Evolutionary conservation across 257 asterid species (phyloP).

Genomic region (Linaria vulgaris): DNA sequence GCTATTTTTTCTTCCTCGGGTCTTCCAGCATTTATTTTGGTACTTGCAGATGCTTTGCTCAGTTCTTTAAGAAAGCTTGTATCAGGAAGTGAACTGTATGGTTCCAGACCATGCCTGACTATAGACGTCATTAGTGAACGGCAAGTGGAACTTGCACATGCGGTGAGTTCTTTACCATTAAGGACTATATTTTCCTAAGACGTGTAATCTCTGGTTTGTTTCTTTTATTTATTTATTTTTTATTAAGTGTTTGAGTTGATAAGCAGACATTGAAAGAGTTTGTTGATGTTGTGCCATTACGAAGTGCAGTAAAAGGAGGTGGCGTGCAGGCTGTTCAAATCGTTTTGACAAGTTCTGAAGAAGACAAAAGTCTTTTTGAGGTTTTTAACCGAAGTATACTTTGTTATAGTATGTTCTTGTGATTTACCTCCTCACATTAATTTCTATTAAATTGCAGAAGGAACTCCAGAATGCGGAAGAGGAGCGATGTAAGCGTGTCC

Average conservation of each 20-base stretch:
- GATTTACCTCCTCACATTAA: conserved; percentile 20
- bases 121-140: conserved; percentile 81
- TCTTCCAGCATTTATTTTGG: conserved; percentile 21
- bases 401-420: conserved; percentile 17
- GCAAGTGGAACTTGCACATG: conserved; percentile 68
- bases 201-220: conserved; percentile 13
- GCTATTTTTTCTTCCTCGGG: conserved; percentile 5
- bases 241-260: conserved; percentile 31
- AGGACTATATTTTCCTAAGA: neutral
- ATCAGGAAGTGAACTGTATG: conserved; percentile 60
- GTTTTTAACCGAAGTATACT: conserved; percentile 38
- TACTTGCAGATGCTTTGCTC: conserved; percentile 60
- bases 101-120: conserved; percentile 78
- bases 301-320: conserved; percentile 49
- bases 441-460: conserved; percentile 42
- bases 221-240: conserved; percentile 14
- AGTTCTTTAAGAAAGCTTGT: conserved; percentile 65
- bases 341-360: conserved; percentile 72
- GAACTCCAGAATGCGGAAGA: conserved; percentile 62
- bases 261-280: conserved; percentile 59
- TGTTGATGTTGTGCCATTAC: conserved; percentile 59
- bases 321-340: conserved; percentile 65
- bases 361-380: conserved; percentile 69
- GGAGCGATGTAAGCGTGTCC: conserved; percentile 50
- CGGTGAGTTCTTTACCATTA: conserved; percentile 40